Conservation (phyloP, 1,284 basidiomycete genomes). For the Apiotrichum laibachii region DNA sequence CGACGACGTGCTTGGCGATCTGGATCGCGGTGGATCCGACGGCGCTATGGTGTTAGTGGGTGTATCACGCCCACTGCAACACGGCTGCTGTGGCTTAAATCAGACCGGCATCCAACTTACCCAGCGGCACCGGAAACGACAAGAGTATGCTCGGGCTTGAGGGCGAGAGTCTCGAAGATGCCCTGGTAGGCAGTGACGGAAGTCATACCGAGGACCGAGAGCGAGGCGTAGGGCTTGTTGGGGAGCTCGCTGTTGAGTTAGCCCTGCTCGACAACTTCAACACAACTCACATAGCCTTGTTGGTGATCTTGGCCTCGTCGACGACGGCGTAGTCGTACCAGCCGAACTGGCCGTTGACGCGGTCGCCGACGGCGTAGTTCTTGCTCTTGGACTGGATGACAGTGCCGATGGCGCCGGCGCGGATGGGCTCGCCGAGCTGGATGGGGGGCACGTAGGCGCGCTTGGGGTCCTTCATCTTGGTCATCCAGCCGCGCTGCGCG, state of each 20-base stretch:
- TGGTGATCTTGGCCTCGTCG: slow-evolving; percentile 10
- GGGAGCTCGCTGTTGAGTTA: slow-evolving; percentile 3
- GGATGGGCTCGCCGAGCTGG: slow-evolving; percentile 31
- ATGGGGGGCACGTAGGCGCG: slow-evolving; percentile 27
- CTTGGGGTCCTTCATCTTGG: slow-evolving; percentile 11
- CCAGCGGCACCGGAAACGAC: slow-evolving; percentile 52
- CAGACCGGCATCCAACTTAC: slow-evolving; percentile 2
- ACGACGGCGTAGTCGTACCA: slow-evolving; percentile 42
- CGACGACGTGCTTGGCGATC: slow-evolving; percentile 49
- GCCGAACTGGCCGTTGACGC: slow-evolving; percentile 21
- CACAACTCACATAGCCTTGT: slow-evolving; percentile 6
- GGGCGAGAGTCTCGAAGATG: slow-evolving; percentile 38
- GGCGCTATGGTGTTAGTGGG: slow-evolving; percentile 22
- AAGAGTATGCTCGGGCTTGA: slow-evolving; percentile 45
- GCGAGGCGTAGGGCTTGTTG: slow-evolving; percentile 13
- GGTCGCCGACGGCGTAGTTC: slow-evolving; percentile 30
- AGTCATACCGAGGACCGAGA: slow-evolving; percentile 32
- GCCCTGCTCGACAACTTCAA: not conserved
- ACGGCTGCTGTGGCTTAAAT: not conserved
- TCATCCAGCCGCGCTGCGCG: slow-evolving; percentile 38
- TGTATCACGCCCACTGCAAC: too few relatives aligned
- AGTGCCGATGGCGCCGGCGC: slow-evolving; percentile 23
- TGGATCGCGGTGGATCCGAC: slow-evolving; percentile 41
- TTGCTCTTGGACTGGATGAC: slow-evolving; percentile 30
- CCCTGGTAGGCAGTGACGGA: slow-evolving; percentile 44